Conservation (phyloP, 768 basidiomycete species). For the Lentinula boryana region DNA sequence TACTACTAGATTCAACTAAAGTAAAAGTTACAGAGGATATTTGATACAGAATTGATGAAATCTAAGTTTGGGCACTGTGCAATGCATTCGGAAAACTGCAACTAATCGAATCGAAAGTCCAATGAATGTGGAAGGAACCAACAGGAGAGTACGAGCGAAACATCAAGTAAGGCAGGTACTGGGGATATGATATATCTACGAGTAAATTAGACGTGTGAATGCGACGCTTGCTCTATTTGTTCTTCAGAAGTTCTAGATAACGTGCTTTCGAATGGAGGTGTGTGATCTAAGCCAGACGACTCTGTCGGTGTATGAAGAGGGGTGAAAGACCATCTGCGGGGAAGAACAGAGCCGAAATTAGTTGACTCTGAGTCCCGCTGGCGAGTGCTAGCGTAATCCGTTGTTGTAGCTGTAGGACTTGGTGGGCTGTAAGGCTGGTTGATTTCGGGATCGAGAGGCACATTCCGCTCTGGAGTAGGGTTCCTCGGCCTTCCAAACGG, state of each 20-base stretch:
- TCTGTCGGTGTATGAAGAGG: constrained; percentile 9
- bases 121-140: not conserved
- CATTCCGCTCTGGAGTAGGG: constrained; percentile 32
- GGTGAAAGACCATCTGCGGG: constrained; percentile 12
- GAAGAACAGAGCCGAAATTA: constrained; percentile 9
- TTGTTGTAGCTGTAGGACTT: constrained; percentile 14
- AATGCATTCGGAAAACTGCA: not conserved
- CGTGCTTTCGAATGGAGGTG: not conserved
- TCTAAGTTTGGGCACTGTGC: not conserved
- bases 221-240: not conserved
- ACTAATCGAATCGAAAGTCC: not conserved
- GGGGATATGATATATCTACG: not conserved
- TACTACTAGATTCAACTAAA: not conserved
- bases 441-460: constrained; percentile 23
- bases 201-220: not conserved
- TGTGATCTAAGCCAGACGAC: constrained; percentile 3
- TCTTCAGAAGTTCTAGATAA: constrained; percentile 4
- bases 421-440: constrained; percentile 27
- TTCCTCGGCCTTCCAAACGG: constrained; percentile 25
- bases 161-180: not conserved
- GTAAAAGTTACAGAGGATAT: not conserved
- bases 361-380: constrained; percentile 9
- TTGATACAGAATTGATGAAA: constrained; percentile 1
- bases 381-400: constrained; percentile 2
- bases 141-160: not conserved